These are phyloP conservation scores for Amanita jacksonii DNA, from an alignment of 768 basidiomycete genomes.

Conservation along the genomic window DNA sequence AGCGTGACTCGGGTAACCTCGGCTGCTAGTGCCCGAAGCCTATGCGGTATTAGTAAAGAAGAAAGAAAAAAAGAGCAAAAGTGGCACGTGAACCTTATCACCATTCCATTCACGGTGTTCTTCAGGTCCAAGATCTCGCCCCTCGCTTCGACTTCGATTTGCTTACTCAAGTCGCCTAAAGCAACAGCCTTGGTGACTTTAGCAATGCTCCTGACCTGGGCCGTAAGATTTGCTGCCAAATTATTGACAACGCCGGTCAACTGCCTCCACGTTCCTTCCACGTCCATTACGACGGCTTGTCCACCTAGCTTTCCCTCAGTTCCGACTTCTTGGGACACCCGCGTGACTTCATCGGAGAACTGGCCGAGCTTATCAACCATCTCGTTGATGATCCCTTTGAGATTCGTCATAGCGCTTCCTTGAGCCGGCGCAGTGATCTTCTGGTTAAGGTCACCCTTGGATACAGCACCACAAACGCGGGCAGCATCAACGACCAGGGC, in stretches of 20 bases:
- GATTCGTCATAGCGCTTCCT: conserved; percentile 70
- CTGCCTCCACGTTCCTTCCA: conserved; percentile 87
- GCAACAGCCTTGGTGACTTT: conserved; percentile 94
- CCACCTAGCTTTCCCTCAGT: conserved; percentile 81
- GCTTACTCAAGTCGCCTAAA: conserved; percentile 78
- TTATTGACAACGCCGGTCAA: conserved; percentile 79
- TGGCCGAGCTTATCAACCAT: conserved; percentile 66
- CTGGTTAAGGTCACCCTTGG: conserved; percentile 64
- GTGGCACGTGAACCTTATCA: conserved; percentile 26
- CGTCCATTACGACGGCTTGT: conserved; percentile 78
- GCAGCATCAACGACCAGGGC: conserved; percentile 81
- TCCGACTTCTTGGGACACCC: conserved; percentile 78
- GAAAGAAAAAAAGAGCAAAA: background rate
- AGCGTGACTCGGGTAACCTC: conserved; percentile 80
- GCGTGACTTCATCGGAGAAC: conserved; percentile 87
- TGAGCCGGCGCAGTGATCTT: conserved; percentile 75
- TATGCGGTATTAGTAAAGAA: background rate
- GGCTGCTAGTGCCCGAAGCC: conserved; percentile 55
- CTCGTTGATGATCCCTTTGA: conserved; percentile 70
- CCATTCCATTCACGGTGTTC: conserved; percentile 54
- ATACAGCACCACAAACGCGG: conserved; percentile 73
- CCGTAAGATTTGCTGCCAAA: conserved; percentile 69
- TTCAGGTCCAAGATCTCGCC: conserved; percentile 87
- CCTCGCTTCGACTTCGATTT: conserved; percentile 84
- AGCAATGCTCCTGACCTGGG: conserved; percentile 80